A percentile compares a stretch with the other conserved stretches of the same genome.
These are phyloP conservation scores for Plasmopara viticola DNA, from an alignment of 352 stramenopile genomes.

Conservation along the genomic window DNA sequence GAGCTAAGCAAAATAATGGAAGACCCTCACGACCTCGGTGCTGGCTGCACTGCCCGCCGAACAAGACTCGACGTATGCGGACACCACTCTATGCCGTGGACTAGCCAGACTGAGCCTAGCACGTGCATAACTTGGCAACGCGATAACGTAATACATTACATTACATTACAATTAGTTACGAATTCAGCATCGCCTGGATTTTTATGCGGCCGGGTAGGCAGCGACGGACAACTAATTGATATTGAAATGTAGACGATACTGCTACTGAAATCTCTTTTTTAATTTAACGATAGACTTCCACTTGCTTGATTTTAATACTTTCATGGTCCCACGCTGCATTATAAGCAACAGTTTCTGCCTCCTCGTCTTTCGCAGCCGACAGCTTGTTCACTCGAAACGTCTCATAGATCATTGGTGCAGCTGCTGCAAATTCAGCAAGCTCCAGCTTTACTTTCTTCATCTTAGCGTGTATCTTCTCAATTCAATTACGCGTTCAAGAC, in stretches of 20 bases:
- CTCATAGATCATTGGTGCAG: conserved; percentile 58
- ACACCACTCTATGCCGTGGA: no score
- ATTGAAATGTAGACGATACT: conserved; percentile 34
- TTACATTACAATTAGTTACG: no score
- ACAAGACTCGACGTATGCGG: no score
- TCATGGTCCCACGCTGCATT: conserved; percentile 25
- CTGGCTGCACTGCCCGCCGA: no score
- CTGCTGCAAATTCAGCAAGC: conserved; percentile 50
- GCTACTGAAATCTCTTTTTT: conserved; percentile 56
- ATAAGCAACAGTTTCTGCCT: conserved; percentile 1
- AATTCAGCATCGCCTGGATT: conserved; percentile 32
- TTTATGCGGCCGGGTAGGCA: conserved; percentile 44
- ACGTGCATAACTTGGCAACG: no score
- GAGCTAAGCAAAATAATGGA: no score
- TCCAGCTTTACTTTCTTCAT: conserved; percentile 70
- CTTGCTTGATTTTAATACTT: conserved; percentile 37
- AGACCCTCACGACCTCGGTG: no score
- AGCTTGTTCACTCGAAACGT: conserved; percentile 38
- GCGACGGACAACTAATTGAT: conserved; percentile 74
- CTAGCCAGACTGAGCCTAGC: no score
- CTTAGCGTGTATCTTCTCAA: conserved; percentile 59
- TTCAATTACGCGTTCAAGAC: conserved; percentile 62
- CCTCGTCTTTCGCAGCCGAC: conserved; percentile 17
- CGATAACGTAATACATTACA: no score
- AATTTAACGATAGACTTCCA: conserved; percentile 27